Evolutionary conservation across 1,139 yeast species (phyloP).

Genomic region (Saccharomyces hybrid): DNA sequence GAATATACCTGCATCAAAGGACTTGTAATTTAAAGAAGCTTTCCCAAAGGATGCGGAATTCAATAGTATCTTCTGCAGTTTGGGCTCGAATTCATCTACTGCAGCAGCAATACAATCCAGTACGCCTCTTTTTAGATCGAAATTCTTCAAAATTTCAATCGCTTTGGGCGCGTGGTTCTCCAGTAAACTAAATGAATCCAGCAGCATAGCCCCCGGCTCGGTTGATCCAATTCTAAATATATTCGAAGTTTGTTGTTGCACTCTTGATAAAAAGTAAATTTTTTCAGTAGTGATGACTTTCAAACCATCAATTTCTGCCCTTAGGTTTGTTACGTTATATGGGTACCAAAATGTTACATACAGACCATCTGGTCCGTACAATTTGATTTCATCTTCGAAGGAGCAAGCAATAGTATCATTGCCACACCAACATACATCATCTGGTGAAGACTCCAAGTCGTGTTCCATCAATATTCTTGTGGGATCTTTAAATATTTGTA

Average conservation of each 20-base stretch:
- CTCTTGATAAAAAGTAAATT: conserved; percentile 61
- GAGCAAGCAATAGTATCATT: conserved; percentile 62
- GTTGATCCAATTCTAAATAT: conserved; percentile 79
- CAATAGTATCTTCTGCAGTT: conserved; percentile 72
- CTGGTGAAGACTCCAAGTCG: conserved; percentile 35
- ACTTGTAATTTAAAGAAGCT: conserved; percentile 38
- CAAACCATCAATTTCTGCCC: conserved; percentile 64
- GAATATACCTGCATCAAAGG: conserved; percentile 34
- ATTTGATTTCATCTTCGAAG: conserved; percentile 53
- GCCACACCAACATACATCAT: conserved; percentile 71
- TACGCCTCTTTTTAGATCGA: conserved; percentile 56
- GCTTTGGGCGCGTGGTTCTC: conserved; percentile 68
- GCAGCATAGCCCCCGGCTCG: conserved; percentile 69
- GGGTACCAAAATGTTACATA: conserved; percentile 38
- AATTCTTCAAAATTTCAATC: conserved; percentile 62
- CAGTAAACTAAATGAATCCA: conserved; percentile 75
- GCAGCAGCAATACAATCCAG: conserved; percentile 69
- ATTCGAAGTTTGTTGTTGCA: conserved; percentile 49
- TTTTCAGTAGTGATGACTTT: conserved; percentile 52
- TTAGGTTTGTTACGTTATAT: conserved; percentile 35
- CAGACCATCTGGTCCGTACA: conserved; percentile 67
- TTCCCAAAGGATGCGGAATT: conserved; percentile 87
- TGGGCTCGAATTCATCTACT: conserved; percentile 63
- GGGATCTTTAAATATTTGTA: conserved; percentile 48
- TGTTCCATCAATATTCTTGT: conserved; percentile 47